Base-by-base conservation (phyloP, 2,329 filamentous ascomycete genomes). In the Colletotrichum musae region DNA sequence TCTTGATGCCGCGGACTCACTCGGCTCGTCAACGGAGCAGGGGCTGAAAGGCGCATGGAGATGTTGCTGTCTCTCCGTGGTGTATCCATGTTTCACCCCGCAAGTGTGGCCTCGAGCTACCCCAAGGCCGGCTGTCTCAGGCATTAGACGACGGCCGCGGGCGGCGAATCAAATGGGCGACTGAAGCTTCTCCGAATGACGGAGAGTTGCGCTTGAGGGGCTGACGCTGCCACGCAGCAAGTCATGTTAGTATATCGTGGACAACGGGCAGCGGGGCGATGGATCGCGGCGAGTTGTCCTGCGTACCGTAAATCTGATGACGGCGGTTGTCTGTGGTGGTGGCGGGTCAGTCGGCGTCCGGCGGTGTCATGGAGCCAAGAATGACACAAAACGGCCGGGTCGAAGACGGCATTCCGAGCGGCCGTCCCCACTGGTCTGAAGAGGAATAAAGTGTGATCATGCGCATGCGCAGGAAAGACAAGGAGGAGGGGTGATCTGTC, bases 391-490 rank as follows among this genome's bases (percentile, higher is more conserved):
- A 60, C 56, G 50, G 54, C 32, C 56, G 56, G 24, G 16, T 41
- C 50, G 45, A 45, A 57, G 62, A 59, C 26, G 41, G 56, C 62
- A 69, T 61, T 57, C 51, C 62, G 52, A 60, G 51, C 56, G 45
- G 50, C 45, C 28, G 51, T 58, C 57, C 48, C 62, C 62, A 56
- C 62, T 57, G 62, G 21, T 28, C 51, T 47, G 57, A 50, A 60
- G 51, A 61, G 45, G 57, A 15, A 60, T 53, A 47, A 59, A 60
- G 51, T 53, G 45, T 47, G 62, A 69, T 69, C 67, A 61, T 69
- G 67, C 66, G 66, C 45, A 66, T 52, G 45, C 43, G 43, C 67
- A 60, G 57, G 56, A 62, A 12, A 13, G 26, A 54, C 24, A 12
- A 54, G 51, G 16, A 53, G 58, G 28, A 60, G 39, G 56, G 56